Evolutionary conservation across 2,329 filamentous ascomycete species (phyloP).

Genomic region (Alternaria angustiovoidea): DNA sequence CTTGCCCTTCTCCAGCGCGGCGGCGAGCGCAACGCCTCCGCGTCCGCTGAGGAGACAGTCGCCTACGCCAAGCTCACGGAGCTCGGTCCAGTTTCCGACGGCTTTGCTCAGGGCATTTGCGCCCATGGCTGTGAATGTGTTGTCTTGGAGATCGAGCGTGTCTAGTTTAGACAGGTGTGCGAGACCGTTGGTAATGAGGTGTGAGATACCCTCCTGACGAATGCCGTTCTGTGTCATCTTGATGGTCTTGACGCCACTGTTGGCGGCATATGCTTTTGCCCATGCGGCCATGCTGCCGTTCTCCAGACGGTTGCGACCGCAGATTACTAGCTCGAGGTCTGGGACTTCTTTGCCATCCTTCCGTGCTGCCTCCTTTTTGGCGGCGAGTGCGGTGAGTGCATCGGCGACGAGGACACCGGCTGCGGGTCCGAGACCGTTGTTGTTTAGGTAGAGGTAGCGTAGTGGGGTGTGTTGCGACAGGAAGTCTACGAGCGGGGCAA

Average conservation of each 20-base stretch:
- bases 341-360: constrained; percentile 77
- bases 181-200: constrained; percentile 81
- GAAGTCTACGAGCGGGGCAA: constrained; percentile 91
- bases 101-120: constrained; percentile 80
- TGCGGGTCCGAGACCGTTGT: constrained; percentile 94
- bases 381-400: constrained; percentile 81
- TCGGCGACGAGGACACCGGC: constrained; percentile 90
- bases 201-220: constrained; percentile 87
- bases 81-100: constrained; percentile 74
- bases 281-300: constrained; percentile 96
- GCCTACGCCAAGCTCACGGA: constrained; percentile 86
- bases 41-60: constrained; percentile 85
- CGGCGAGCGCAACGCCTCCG: constrained; percentile 76
- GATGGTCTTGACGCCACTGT: constrained; percentile 80
- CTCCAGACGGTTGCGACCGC: constrained; percentile 93
- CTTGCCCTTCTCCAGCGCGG: constrained; percentile 75
- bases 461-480: constrained; percentile 87
- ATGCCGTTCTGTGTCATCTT: constrained; percentile 99
- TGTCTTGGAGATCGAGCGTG: constrained; percentile 92
- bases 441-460: constrained; percentile 95
- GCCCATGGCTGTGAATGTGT: constrained; percentile 88
- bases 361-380: constrained; percentile 81
- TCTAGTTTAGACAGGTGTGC: constrained; percentile 72
- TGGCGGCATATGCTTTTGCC: constrained; percentile 85
- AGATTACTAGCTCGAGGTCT: constrained; percentile 93